Base-by-base conservation (phyloP, 1,139 yeast genomes). In the Nadsonia starkeyi-henricii region DNA sequence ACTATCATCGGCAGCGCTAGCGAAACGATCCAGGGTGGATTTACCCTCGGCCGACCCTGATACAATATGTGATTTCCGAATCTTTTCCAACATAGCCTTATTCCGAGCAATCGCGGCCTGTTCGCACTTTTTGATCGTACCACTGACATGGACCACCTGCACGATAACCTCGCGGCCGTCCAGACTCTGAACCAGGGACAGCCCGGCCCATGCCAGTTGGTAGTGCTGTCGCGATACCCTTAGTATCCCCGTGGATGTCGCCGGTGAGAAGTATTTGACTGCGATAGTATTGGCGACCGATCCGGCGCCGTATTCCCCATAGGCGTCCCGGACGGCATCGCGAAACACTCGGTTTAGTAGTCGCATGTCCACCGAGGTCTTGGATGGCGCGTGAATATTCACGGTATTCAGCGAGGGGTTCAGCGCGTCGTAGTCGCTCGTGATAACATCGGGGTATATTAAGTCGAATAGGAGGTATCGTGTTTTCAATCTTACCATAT, bases 51-150 rank as follows among this genome's bases (percentile, higher is more conserved):
- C 28, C 5, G 28, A 23, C 9, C 28, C 28, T 5, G 28, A 23
- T 23, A 23, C 5, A 5, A 23, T 9, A 9, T 23, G 28, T 9
- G 28, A 23, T 9, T 23, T 23, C 5, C 12, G 15, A 15, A 33
- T 33, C 17, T 33, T 33, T 5, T 33, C 39, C 15, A 33, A 3
- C 39, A 33, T 33, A 15, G 17, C 49, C 71, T 73, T 53, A 46
- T 64, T 58, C 20, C 60, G 51, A 15, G 54, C 74, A 63, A 56
- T 69, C 57, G 53, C 81, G 52, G 70, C 77, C 55, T 79, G 74
- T 61, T 88, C 94, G 58, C 94, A 75, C 60, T 86, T 86, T 61
- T 81, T 82, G 44, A 91, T 88, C 0, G 97, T 88, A 0, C 96
- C 97, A 58, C 95, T 81, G 0, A 85, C 79, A 53, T 84, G 81